Conservation (phyloP, 169 alveolate species). For the Eimeria falciformis region DNA sequence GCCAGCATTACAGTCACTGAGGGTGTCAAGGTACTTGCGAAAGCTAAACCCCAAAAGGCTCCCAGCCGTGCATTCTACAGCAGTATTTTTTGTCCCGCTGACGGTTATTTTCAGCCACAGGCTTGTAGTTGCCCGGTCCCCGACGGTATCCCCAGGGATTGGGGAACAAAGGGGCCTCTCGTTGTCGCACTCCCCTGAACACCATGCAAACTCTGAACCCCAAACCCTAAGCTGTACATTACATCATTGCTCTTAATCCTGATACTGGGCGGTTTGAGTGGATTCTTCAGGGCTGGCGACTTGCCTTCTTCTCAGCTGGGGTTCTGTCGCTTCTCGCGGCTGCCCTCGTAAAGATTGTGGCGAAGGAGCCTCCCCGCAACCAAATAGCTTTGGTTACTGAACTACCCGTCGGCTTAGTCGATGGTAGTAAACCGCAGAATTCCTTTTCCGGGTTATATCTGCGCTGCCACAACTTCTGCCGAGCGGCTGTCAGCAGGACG, state of each 20-base stretch:
- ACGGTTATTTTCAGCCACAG: too few relatives aligned
- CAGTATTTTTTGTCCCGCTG: too few relatives aligned
- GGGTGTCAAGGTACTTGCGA: constrained; percentile 67
- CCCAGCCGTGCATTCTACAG: too few relatives aligned
- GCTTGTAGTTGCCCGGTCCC: neutral
- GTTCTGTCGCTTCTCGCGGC: constrained; percentile 68
- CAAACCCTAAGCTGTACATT: too few relatives aligned
- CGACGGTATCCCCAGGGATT: too few relatives aligned
- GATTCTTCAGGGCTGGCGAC: constrained; percentile 80
- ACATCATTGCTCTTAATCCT: too few relatives aligned
- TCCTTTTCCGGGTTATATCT: constrained; percentile 10
- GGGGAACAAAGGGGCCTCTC: too few relatives aligned
- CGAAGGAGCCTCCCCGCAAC: constrained; percentile 77
- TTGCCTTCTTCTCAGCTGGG: constrained; percentile 74
- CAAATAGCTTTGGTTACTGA: neutral
- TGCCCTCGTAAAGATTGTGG: constrained; percentile 62
- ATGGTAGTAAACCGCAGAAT: neutral
- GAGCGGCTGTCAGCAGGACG: constrained; percentile 74
- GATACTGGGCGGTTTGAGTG: too few relatives aligned
- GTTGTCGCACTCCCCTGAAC: too few relatives aligned
- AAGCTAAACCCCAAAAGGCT: neutral
- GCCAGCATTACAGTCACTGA: constrained; percentile 44
- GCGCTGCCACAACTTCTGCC: constrained; percentile 71
- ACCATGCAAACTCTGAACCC: too few relatives aligned
- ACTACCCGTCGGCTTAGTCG: neutral